Percentiles rank a stretch among this genome's conserved stretches.
Evolutionary conservation across 2,329 filamentous ascomycete genomes (phyloP).

Genomic region (Apiospora phragmitis): DNA sequence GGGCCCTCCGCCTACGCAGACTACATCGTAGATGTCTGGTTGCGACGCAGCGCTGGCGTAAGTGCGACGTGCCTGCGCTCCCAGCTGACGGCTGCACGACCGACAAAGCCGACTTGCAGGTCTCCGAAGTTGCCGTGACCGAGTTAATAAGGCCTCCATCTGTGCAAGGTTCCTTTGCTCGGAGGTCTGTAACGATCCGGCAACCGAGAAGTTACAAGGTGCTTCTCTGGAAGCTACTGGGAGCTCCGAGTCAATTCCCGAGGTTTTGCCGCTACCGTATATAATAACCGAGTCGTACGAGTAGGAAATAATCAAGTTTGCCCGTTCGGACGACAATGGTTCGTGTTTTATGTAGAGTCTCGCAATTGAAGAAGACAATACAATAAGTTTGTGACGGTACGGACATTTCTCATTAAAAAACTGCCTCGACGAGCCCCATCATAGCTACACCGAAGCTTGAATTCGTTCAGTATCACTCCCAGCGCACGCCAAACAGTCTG

Average conservation of each 20-base stretch:
- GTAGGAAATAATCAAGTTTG: neutral
- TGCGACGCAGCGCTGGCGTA: conserved; percentile 41
- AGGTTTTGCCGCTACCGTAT: neutral
- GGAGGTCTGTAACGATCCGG: neutral
- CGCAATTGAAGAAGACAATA: neutral
- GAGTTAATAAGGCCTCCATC: conserved; percentile 27
- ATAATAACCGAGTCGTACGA: neutral
- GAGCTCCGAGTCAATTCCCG: neutral
- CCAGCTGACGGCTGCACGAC: conserved; percentile 44
- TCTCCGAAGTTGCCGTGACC: conserved; percentile 22
- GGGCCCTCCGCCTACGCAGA: conserved; percentile 87
- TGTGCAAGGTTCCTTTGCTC: neutral
- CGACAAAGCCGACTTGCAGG: conserved; percentile 39
- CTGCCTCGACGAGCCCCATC: neutral
- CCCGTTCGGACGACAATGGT: neutral
- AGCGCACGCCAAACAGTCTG: neutral
- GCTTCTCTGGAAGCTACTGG: neutral
- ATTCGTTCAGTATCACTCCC: neutral
- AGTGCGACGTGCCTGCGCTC: conserved; percentile 36
- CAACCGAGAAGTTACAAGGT: neutral
- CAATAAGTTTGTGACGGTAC: neutral
- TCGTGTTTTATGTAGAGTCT: neutral
- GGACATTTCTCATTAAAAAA: neutral
- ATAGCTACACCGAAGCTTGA: neutral
- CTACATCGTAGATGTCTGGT: conserved; percentile 86